Evolutionary conservation across 176 grass and related monocot species (phyloP), one percentile per base, ranked within the genome.

Genomic region (Oryza rufipogon): DNA sequence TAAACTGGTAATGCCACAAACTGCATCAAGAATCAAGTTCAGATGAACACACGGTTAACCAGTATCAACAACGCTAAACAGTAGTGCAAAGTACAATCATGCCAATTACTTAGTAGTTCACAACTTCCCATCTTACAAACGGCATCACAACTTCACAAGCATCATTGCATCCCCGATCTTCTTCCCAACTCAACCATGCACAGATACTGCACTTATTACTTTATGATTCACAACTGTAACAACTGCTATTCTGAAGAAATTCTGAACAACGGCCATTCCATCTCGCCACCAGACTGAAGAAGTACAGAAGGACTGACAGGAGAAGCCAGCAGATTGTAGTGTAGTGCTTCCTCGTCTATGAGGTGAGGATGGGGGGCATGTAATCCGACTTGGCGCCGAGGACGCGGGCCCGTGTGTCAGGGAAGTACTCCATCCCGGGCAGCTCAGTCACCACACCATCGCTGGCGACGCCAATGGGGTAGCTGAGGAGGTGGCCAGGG

Each of bases 301-400:
- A 25, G 51, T 56, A 58, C 54, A 58, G 54, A n/a, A 38, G 20
- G 52, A 25, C 26, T 71, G 66, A 78, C 16, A 78, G 66, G 74
- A 78, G 74, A 36, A 48, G 26, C 28, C 10, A 17, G 16, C 16
- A 19, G 51, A 56, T 16, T 6, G 5, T 19, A 54, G 51, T 12
- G 20, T 10, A 2, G 2, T 66, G 52, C 12, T 6, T 25, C 39
- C 4, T 41, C 30, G 9, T 80, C 80, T 91, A 91, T 75, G 93
- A 92, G 70, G 93, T 95, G 86, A 95, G 93, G 76, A 95, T 90
- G 17, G 90, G 87, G 1, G 88, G 93, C 34, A 95, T 75, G 75
- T 95, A 95, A 14, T 92, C 90, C 0, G 93, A 95, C 76, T 95
- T 95, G 42, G 26, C 16, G 11, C 93, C 93, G 0, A 95, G 90